Evolutionary conservation across 1,139 yeast species (phyloP).

Genomic region (Magnusiomyces tetraspermus): DNA sequence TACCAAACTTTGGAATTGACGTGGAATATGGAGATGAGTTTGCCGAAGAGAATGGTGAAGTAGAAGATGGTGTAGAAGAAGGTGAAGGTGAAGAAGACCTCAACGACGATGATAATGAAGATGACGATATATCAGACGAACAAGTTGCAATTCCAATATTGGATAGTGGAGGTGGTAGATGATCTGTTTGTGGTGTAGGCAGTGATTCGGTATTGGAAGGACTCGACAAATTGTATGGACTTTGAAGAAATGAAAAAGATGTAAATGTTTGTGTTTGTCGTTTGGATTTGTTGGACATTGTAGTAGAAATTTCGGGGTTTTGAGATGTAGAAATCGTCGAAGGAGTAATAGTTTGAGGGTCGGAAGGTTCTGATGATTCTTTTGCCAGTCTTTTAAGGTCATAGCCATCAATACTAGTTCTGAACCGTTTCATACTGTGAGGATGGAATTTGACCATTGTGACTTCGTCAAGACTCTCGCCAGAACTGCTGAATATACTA

Average conservation of each 20-base stretch:
- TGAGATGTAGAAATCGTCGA: no score
- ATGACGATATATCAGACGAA: not conserved
- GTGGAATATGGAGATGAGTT: not conserved
- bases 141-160: not conserved
- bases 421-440: no score
- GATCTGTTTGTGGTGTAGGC: not conserved
- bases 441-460: no score
- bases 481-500: no score
- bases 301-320: no score
- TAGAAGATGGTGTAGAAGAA: not conserved
- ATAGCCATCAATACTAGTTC: no score
- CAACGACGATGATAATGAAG: not conserved
- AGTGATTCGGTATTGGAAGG: not conserved
- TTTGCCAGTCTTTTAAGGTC: no score
- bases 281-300: no score
- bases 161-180: not conserved
- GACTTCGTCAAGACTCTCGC: no score
- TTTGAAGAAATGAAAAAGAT: not conserved
- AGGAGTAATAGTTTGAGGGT: no score
- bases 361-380: no score
- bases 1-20: not conserved
- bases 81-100: not conserved
- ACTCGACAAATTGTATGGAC: not conserved
- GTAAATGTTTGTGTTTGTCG: no score
- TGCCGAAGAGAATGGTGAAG: not conserved